Percentiles rank a stretch among this genome's conserved stretches.
phyloP scores from a whole-genome alignment of 371 early-diverging fungal genomes.

The Nematocida ausubeli region DNA sequence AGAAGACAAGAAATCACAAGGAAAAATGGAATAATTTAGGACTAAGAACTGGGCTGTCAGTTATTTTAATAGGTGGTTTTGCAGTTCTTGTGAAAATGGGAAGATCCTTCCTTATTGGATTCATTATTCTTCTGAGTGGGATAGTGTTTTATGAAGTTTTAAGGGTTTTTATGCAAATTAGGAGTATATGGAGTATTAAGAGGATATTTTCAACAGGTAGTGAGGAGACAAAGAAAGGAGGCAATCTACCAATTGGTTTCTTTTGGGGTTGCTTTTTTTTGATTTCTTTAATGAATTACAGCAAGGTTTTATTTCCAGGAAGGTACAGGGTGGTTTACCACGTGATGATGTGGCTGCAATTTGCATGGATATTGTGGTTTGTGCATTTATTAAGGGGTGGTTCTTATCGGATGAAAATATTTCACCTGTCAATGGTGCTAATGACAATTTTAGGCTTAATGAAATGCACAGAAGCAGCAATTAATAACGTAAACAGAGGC shows the following conservation, averaged over 20 bases:
- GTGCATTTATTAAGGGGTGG: slow-evolving; percentile 82
- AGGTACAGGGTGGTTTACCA: not conserved
- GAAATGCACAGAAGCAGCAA: slow-evolving; percentile 80
- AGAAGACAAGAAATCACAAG: not conserved
- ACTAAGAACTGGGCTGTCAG: slow-evolving; percentile 30
- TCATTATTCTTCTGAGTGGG: slow-evolving; percentile 36
- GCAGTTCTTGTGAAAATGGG: slow-evolving; percentile 9
- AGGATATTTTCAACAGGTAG: not conserved
- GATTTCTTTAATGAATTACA: not conserved
- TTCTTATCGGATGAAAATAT: slow-evolving; percentile 75
- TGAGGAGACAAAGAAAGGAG: not conserved
- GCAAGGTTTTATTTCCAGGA: not conserved
- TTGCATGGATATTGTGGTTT: slow-evolving; percentile 78
- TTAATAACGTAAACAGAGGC: slow-evolving; percentile 90
- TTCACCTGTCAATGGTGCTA: slow-evolving; percentile 86
- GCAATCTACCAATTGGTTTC: slow-evolving; percentile 1
- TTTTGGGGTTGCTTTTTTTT: slow-evolving; percentile 41
- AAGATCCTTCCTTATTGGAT: not conserved
- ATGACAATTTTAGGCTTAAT: slow-evolving; percentile 82
- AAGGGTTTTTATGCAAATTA: slow-evolving; percentile 9
- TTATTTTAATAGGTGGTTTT: slow-evolving; percentile 37
- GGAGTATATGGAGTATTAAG: not conserved
- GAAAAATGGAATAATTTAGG: not conserved
- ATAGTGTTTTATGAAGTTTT: slow-evolving; percentile 54
- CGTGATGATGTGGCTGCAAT: slow-evolving; percentile 31